Base-by-base conservation (phyloP, 495 filamentous ascomycete species). In the Sordaria brevicollis region DNA sequence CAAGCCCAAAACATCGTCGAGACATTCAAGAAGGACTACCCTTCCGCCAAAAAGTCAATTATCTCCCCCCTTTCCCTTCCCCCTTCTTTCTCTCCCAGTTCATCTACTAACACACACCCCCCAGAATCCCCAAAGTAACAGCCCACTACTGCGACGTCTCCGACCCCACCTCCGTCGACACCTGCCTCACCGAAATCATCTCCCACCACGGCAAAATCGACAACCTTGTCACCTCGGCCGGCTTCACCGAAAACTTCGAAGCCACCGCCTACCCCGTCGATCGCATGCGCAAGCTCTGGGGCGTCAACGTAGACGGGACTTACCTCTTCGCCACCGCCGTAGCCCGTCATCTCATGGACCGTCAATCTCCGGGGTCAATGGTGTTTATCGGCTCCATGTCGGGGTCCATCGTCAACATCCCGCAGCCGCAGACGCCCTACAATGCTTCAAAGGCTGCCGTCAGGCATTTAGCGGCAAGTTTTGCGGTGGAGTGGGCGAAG, bases 341-440 rank as follows among this genome's bases (percentile, higher is more conserved):
- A 19, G 94, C 94, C 17, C 90, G 91, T 77, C 94, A 98, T 74
- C 80, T 99, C 70, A 94, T 97, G 89, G 89, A 88, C 74, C 88
- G 92, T 71, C 87, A 92, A 72, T 83, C 84, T 17, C 83, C 87
- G 4, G 94, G 95, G 5, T 94, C 90, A 81, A 92, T 98, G 79
- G 91, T 97, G 70, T 92, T 97, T 83, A 97, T 97, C 73, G 93
- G 93, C 17, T 93, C 90, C 85, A 97, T 99, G 95, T 93, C 89
- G 36, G 94, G 93, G 49, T 80, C 89, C 38, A 92, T 97, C 72
- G 94, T 97, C 76, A 97, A 97, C 71, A 89, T 97, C 6, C 94
- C 94, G 3, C 94, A 99, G 79, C 93, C 93, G 6, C 94, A 97
- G 78, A 90, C 91, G 13, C 93, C 94, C 0, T 97, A 97, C 78